Evolutionary conservation across 495 filamentous ascomycete species (phyloP).

Genomic region (Neurospora sp.): DNA sequence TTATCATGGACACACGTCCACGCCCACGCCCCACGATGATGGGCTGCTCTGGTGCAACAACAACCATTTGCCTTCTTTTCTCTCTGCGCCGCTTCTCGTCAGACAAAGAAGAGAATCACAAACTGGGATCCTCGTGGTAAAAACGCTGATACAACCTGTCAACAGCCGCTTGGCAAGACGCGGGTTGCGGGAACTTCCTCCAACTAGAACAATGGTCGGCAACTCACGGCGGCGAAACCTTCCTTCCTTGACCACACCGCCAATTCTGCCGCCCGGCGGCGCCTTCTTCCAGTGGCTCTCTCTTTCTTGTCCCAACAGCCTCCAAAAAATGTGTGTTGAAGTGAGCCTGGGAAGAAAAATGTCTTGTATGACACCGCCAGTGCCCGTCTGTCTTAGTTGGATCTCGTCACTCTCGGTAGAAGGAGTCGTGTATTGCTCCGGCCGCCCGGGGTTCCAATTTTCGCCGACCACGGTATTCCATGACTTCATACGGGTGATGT

Average conservation of each 20-base stretch:
- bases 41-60: neutral
- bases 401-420: neutral
- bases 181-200: neutral
- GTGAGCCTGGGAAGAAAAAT: neutral
- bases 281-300: neutral
- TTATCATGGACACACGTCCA: neutral
- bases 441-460: neutral
- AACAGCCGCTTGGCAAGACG: neutral
- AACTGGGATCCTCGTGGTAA: neutral
- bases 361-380: neutral
- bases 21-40: neutral
- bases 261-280: neutral
- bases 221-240: neutral
- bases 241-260: neutral
- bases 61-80: neutral
- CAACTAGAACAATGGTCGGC: neutral
- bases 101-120: neutral
- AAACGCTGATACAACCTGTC: neutral
- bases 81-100: neutral
- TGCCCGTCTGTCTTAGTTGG: neutral
- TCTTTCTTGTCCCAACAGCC: neutral
- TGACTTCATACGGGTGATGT: neutral
- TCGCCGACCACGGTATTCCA: neutral
- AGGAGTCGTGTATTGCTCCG: neutral
- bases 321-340: neutral